Evolutionary conservation across 1,284 basidiomycete species (phyloP).

Genomic region (Trametes versicolor): DNA sequence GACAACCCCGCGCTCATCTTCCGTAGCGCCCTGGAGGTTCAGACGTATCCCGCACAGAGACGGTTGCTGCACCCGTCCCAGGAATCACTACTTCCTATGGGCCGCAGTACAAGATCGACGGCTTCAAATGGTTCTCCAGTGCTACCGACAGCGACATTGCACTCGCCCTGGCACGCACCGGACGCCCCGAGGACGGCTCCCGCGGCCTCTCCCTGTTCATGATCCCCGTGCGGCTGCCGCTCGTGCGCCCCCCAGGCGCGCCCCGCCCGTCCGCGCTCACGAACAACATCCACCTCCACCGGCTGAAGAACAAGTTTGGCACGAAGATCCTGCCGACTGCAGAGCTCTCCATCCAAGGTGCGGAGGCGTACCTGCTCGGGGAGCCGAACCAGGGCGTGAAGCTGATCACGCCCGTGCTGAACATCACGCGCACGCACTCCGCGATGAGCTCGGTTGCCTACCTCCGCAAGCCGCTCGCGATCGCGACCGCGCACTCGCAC

Average conservation of each 20-base stretch:
- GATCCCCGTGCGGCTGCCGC: slow-evolving; percentile 67
- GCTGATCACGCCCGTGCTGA: slow-evolving; percentile 75
- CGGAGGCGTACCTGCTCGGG: slow-evolving; percentile 76
- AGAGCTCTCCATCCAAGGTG: slow-evolving; percentile 71
- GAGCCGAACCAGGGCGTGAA: slow-evolving; percentile 71
- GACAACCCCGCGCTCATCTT: slow-evolving; percentile 4
- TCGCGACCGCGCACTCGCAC: slow-evolving; percentile 68
- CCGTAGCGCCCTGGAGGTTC: slow-evolving; percentile 77
- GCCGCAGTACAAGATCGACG: slow-evolving; percentile 65
- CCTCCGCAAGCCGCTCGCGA: slow-evolving; percentile 70
- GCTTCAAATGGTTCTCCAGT: slow-evolving; percentile 88
- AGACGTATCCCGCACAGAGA: slow-evolving; percentile 82
- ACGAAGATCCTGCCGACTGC: slow-evolving; percentile 83
- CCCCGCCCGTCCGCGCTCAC: slow-evolving; percentile 57
- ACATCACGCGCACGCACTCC: slow-evolving; percentile 80
- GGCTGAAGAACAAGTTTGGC: slow-evolving; percentile 84
- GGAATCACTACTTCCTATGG: slow-evolving; percentile 52
- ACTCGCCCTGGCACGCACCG: slow-evolving; percentile 78
- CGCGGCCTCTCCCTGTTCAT: slow-evolving; percentile 78
- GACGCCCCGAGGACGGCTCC: slow-evolving; percentile 59
- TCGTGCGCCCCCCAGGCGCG: slow-evolving; percentile 51
- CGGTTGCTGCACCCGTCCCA: slow-evolving; percentile 56
- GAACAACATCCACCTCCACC: slow-evolving; percentile 78
- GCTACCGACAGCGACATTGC: slow-evolving; percentile 82
- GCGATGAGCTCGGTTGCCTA: slow-evolving; percentile 66